phyloP scores from a whole-genome alignment of 306 rosid species.

The Medicago lupulina region DNA sequence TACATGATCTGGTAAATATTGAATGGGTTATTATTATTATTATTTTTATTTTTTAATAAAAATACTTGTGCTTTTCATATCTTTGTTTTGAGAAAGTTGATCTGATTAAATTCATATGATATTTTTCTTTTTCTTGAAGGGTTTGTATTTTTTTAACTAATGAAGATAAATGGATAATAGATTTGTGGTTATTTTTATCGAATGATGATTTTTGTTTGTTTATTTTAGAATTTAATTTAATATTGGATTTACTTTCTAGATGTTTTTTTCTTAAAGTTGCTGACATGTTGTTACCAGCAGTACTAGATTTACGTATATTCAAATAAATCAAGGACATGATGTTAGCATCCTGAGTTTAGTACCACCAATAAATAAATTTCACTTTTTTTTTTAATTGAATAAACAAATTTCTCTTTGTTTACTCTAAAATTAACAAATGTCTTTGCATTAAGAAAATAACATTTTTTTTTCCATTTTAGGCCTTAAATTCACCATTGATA shows the following conservation, averaged over 20 bases:
- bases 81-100: not conserved
- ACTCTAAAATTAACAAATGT: conserved; percentile 2
- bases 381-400: not conserved
- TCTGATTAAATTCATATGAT: conserved; percentile 14
- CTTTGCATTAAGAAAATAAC: not conserved
- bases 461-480: not conserved
- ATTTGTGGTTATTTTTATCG: not conserved
- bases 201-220: conserved; percentile 12
- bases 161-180: not conserved
- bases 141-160: not conserved
- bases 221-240: not conserved
- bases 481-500: not conserved
- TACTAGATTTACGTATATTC: conserved; percentile 46
- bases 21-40: not conserved
- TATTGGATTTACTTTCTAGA: not conserved
- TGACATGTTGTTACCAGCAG: conserved; percentile 29
- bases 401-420: conserved; percentile 21
- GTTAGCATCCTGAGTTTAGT: conserved; percentile 6
- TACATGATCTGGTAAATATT: conserved; percentile 38
- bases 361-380: conserved; percentile 34
- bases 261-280: not conserved
- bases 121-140: not conserved
- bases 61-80: not conserved
- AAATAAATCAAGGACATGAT: conserved; percentile 31
- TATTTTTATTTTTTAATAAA: not conserved